Percentiles rank a stretch among this genome's conserved stretches.
These are phyloP conservation scores for Cyanodermella asteris DNA, from an alignment of 2,329 filamentous ascomycete genomes.

Conservation along the genomic window DNA sequence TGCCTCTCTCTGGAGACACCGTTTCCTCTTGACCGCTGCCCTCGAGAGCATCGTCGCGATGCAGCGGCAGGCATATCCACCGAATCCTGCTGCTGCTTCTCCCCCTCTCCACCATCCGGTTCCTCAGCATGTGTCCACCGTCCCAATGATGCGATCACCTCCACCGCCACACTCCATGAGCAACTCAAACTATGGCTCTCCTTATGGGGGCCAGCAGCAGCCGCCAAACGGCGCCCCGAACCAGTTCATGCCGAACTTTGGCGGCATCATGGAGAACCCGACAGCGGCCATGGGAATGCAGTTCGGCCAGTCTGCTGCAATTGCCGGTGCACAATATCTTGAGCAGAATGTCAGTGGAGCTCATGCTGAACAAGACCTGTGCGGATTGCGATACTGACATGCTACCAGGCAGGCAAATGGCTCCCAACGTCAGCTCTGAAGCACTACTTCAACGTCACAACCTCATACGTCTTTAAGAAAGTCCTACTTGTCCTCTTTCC, in stretches of 20 bases:
- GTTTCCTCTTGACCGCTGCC: no score
- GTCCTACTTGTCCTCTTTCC: slow-evolving; percentile 85
- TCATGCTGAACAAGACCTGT: neutral
- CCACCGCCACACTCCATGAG: slow-evolving; percentile 46
- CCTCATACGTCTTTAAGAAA: slow-evolving; percentile 88
- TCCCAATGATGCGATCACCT: slow-evolving; percentile 88
- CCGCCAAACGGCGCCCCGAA: slow-evolving; percentile 19
- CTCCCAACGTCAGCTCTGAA: slow-evolving; percentile 81
- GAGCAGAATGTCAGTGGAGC: slow-evolving; percentile 61
- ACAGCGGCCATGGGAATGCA: slow-evolving; percentile 88
- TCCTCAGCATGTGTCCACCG: slow-evolving; percentile 93
- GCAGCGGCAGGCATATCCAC: slow-evolving; percentile 69
- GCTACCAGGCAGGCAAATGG: slow-evolving; percentile 35
- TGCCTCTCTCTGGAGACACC: no score
- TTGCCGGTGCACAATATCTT: slow-evolving; percentile 79
- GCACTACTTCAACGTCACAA: slow-evolving; percentile 98
- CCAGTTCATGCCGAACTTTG: slow-evolving; percentile 40
- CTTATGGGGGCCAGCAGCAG: slow-evolving; percentile 15
- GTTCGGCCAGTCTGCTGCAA: slow-evolving; percentile 77
- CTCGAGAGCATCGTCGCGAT: no score
- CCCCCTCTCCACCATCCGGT: slow-evolving; percentile 92
- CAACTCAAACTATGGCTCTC: slow-evolving; percentile 19
- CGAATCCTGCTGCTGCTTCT: slow-evolving; percentile 51
- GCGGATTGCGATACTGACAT: slow-evolving; percentile 7
- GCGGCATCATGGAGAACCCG: slow-evolving; percentile 87